Evolutionary conservation across 164 flowering plant species (phyloP).

Genomic region (Sextonia rubra): DNA sequence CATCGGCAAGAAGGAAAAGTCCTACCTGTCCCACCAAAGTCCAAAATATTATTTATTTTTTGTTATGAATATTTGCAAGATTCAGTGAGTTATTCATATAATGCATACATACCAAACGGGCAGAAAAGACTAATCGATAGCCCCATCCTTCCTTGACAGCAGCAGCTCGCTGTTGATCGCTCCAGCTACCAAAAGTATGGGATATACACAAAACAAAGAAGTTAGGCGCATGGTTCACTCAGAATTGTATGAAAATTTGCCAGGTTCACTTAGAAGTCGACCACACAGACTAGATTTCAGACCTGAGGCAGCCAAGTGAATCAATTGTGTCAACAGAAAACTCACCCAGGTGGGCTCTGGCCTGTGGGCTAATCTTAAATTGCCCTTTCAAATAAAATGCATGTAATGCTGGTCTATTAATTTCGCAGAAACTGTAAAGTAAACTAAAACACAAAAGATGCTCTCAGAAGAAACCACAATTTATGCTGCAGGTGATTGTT

Average conservation of each 20-base stretch:
- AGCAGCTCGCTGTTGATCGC: slow-evolving; percentile 89
- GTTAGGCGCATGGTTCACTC: neutral
- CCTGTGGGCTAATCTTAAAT: neutral
- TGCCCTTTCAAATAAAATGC: neutral
- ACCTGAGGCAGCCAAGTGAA: neutral
- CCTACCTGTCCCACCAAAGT: slow-evolving; percentile 48
- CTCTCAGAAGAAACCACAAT: too few species aligned
- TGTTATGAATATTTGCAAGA: neutral
- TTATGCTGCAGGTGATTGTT: too few species aligned
- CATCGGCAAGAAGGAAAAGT: slow-evolving; percentile 70
- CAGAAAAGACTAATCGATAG: slow-evolving; percentile 71
- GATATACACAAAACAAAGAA: neutral
- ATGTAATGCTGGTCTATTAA: neutral
- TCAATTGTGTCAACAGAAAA: neutral
- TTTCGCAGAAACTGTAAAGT: neutral
- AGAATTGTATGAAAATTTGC: neutral
- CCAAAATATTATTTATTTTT: neutral
- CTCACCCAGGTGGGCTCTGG: neutral
- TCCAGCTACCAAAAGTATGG: slow-evolving; percentile 55
- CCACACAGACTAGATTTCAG: neutral
- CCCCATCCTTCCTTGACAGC: slow-evolving; percentile 92
- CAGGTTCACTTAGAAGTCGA: neutral
- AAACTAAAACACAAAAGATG: neutral
- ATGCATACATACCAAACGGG: slow-evolving; percentile 73
- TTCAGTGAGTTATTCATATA: too few species aligned